Evolutionary conservation across 1,284 basidiomycete species (phyloP), one percentile per base, ranked within the genome.

Genomic region (Tremellales sp.): DNA sequence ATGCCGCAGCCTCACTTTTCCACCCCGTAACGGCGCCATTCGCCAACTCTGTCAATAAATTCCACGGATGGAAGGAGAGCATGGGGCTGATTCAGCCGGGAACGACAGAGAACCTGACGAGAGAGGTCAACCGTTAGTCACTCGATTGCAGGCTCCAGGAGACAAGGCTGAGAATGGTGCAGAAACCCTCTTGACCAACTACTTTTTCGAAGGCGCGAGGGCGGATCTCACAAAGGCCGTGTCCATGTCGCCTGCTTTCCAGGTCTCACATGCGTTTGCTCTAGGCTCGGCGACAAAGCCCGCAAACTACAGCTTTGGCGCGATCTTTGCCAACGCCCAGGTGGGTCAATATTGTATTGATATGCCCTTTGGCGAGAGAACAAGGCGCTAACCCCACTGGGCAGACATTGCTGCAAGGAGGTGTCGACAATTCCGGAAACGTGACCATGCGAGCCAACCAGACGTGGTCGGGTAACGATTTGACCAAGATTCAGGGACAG

Each of bases 161-260:
- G n/a, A 16, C 34, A 22, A 5, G 45, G 34, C 38, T 27, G 40
- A 27, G 19, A 10, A 24, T 32, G n/a, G 26, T 29, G 12, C 52
- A 94, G 90, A 82, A 53, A 94, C 91, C 16, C 90, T 91, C 70
- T 75, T 97, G 53, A 86, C 84, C 53, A 97, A 97, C 78, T 94
- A 86, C 75, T 83, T 93, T 69, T 98, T 97, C 72, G 95, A 99
- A 77, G 95, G 95, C 56, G 94, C 79, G 18, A 81, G 93, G 61
- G 95, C 95, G 41, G 95, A 99, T 76, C 78, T 98, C 60, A 87
- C 90, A 51, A 99, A 98, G 77, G 86, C 82, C 58, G 78, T 98
- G 59, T 95, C 90, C 47, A 81, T 87, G 71, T 91, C 84, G 74
- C 95, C 95, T 26, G 84, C 89, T 47, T 99, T 98, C 82, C 93